Percentiles rank a stretch among this genome's conserved stretches.
phyloP scores from a whole-genome alignment of 257 asterid species.

The Thymus quinquecostatus region DNA sequence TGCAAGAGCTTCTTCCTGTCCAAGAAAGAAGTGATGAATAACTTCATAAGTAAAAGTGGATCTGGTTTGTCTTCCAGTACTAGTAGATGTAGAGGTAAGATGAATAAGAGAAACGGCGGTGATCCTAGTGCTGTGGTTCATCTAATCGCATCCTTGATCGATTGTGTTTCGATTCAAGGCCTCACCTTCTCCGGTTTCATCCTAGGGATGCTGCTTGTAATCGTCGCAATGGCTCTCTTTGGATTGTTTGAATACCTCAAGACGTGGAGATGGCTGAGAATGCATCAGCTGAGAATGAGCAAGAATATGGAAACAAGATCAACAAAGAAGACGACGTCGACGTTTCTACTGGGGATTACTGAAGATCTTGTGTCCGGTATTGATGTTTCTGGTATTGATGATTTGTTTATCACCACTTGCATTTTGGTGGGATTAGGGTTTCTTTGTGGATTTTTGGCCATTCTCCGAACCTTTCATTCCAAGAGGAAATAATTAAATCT shows the following conservation, averaged over 20 bases:
- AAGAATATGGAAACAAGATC: constrained; percentile 36
- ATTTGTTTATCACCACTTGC: constrained; percentile 33
- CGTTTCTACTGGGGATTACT: neutral
- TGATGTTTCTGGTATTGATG: constrained; percentile 34
- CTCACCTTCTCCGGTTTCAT: neutral
- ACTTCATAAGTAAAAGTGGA: constrained; percentile 27
- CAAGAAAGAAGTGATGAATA: constrained; percentile 1
- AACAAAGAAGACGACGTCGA: neutral
- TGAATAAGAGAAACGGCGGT: no score
- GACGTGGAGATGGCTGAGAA: constrained; percentile 55
- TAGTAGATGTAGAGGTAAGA: no score
- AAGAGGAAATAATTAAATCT: constrained; percentile 25
- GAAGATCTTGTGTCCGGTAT: constrained; percentile 31
- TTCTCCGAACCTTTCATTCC: constrained; percentile 39
- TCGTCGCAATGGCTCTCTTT: neutral
- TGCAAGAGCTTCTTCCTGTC: constrained; percentile 34
- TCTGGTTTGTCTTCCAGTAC: no score
- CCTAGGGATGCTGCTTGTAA: constrained; percentile 16
- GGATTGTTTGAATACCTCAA: constrained; percentile 51
- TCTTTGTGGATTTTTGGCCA: constrained; percentile 38
- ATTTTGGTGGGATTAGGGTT: constrained; percentile 47
- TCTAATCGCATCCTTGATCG: neutral
- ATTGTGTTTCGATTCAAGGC: neutral
- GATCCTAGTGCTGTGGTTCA: constrained; percentile 29
- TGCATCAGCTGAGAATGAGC: constrained; percentile 49